Conservation (phyloP, 2,329 filamentous ascomycete species). For the Sarocladium brachiariae region DNA sequence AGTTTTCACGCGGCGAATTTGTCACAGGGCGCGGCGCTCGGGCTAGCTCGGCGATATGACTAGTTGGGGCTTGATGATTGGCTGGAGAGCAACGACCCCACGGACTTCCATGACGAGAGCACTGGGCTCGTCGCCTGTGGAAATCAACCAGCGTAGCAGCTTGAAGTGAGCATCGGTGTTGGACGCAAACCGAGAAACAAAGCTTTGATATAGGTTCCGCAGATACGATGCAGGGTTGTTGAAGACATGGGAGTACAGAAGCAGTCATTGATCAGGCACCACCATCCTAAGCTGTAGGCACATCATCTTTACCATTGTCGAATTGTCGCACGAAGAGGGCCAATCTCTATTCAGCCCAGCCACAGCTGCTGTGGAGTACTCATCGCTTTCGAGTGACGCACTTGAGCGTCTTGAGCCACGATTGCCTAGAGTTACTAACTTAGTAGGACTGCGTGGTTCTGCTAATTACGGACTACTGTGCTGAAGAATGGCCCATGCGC, state of each 20-base stretch:
- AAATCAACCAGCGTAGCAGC: too few relatives aligned
- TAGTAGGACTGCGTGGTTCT: too few relatives aligned
- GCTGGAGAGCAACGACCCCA: constrained; percentile 14
- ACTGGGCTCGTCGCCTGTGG: too few relatives aligned
- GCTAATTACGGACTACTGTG: too few relatives aligned
- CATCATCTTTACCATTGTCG: not conserved
- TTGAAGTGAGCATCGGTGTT: too few relatives aligned
- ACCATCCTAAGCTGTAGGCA: not conserved
- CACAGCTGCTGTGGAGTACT: not conserved
- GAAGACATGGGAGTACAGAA: not conserved
- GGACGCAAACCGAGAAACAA: too few relatives aligned
- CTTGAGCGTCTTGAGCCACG: too few relatives aligned
- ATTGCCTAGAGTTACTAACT: too few relatives aligned
- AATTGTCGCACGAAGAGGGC: not conserved
- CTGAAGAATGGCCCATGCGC: not conserved
- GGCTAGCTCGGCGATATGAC: constrained; percentile 25
- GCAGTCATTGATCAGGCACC: not conserved
- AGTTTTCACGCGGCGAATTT: constrained; percentile 22
- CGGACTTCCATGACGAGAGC: constrained; percentile 6
- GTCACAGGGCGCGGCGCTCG: constrained; percentile 19
- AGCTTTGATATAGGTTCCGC: too few relatives aligned
- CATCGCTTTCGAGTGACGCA: not conserved
- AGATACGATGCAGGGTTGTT: not conserved
- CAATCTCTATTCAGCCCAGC: not conserved
- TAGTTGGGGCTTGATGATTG: constrained; percentile 21